phyloP scores from a whole-genome alignment of 495 filamentous ascomycete genomes.

The Tuber aestivum region DNA sequence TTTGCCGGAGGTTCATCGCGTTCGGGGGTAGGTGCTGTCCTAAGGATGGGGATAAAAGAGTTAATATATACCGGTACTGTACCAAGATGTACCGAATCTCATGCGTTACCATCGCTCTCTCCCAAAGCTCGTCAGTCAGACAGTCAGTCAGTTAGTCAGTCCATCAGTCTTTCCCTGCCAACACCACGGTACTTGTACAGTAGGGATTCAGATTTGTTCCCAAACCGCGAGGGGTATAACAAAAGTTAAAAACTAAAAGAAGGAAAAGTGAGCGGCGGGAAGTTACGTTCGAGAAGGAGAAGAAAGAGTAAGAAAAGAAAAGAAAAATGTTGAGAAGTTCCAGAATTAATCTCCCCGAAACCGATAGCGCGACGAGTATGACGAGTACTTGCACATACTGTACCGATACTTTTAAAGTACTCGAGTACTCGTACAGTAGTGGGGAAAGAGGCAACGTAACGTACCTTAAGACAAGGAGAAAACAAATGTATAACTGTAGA shows the following conservation, averaged over 20 bases:
- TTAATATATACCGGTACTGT: not conserved
- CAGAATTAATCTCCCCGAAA: not conserved
- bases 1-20: not conserved
- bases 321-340: not conserved
- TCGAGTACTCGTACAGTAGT: too few species aligned
- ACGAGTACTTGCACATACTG: not conserved
- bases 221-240: not conserved
- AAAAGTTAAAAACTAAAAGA: not conserved
- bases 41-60: not conserved
- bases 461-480: not conserved
- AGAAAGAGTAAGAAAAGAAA: too few species aligned
- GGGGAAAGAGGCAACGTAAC: not conserved
- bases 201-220: not conserved
- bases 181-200: too few species aligned
- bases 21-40: not conserved
- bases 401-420: not conserved
- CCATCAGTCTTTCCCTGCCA: not conserved
- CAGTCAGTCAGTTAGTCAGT: not conserved
- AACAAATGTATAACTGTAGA: not conserved
- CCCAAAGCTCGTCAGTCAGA: not conserved
- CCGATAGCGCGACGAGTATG: not conserved
- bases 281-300: too few species aligned
- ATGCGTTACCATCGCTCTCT: not conserved
- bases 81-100: not conserved
- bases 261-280: too few species aligned